Evolutionary conservation across 108 stramenopile genomes (phyloP), one percentile per base, ranked within the genome.

Genomic region (Fragilaria crotonensis): DNA sequence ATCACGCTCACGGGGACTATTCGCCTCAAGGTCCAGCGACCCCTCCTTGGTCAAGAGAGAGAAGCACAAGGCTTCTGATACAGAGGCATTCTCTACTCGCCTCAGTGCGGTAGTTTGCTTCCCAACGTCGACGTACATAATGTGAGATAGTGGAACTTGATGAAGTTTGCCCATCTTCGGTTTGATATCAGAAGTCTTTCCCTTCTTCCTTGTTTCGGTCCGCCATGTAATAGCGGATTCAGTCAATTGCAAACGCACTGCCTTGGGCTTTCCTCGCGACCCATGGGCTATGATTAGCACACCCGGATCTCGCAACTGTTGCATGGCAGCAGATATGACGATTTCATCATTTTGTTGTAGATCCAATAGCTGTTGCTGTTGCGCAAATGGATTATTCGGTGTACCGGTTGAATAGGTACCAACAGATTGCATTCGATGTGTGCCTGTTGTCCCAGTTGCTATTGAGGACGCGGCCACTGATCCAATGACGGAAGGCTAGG

Each of bases 121-220:
- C 22, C 89, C 89, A 51, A 90, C 80, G 60, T 90, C 89, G 28
- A 90, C 89, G 48, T 90, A 90, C 89, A 90, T 85, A 32, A 90
- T 90, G 52, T 90, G 89, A 1, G 81, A 71, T 3, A 90, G 61
- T 0, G 85, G 89, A 25, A 90, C 89, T 64, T 87, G 85, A 45
- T 90, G 89, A 56, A 87, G 48, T 54, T 90, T 90, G 19, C 89
- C 85, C 72, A 90, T 59, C 68, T 90, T 90, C 22, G 81, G 77
- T 27, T 67, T 73, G 72, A 33, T 33, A 30, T 68, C 68, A 48
- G 61, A 66, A 9, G 59, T 21, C 0, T 44, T 45, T 48, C 71
- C 61, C 64, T 83, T 87, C 52, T 85, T 84, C 32, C 81, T 71
- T 45, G 81, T 87, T 68, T 90, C 89, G 21, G 89, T 90, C 30